Percentiles rank a stretch among this genome's conserved stretches.
These are phyloP conservation scores for Westerdykella aurantiaca DNA, from an alignment of 2,329 filamentous ascomycete species.

Conservation along the genomic window DNA sequence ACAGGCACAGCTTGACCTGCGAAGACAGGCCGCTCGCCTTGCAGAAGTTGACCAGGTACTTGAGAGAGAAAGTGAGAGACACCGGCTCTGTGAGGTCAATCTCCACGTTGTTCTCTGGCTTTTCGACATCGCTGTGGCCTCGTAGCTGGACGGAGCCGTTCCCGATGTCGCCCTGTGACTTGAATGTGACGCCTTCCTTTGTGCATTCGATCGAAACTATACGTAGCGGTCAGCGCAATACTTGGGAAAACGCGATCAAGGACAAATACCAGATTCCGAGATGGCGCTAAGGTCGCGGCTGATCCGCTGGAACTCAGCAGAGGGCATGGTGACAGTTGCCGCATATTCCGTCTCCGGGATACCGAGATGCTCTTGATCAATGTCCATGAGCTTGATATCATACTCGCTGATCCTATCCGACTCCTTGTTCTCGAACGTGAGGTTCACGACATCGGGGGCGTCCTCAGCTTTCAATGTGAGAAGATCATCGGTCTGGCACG, in stretches of 20 bases:
- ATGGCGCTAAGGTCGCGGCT: conserved; percentile 86
- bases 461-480: conserved; percentile 97
- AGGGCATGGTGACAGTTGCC: conserved; percentile 83
- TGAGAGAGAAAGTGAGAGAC: conserved; percentile 91
- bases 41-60: conserved; percentile 99
- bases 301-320: conserved; percentile 87
- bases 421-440: conserved; percentile 86
- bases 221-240: conserved; percentile 15
- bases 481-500: conserved; percentile 88
- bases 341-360: conserved; percentile 99
- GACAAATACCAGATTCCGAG: conserved; percentile 80
- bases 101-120: conserved; percentile 76
- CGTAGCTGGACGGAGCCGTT: conserved; percentile 90
- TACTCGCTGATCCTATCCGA: conserved; percentile 95
- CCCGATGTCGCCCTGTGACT: conserved; percentile 89
- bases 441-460: conserved; percentile 88
- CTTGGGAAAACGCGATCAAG: neutral
- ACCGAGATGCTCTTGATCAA: conserved; percentile 97
- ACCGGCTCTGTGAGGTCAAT: conserved; percentile 92
- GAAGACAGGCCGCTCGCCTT: conserved; percentile 82
- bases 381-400: conserved; percentile 99
- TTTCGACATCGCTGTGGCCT: conserved; percentile 82
- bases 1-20: conserved; percentile 86
- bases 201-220: conserved; percentile 89
- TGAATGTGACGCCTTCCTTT: conserved; percentile 97